phyloP scores from a whole-genome alignment of 2,329 filamentous ascomycete species.

The Pseudogymnoascus sp. region DNA sequence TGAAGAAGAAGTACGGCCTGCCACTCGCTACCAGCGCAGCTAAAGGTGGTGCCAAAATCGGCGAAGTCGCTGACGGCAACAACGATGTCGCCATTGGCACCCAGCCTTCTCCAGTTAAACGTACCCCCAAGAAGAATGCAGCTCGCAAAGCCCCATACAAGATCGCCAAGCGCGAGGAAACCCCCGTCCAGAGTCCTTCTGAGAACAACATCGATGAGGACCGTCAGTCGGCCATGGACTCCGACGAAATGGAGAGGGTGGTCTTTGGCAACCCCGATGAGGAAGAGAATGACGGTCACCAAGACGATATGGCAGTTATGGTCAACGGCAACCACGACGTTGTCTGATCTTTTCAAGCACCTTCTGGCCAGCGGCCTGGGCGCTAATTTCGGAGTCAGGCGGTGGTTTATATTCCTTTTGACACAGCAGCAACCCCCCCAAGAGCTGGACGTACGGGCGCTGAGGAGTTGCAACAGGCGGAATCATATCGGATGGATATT shows the following conservation, averaged over 20 bases:
- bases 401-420: background rate
- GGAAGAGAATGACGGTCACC: background rate
- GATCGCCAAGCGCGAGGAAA: conserved; percentile 11
- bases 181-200: background rate
- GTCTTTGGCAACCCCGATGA: background rate
- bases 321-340: background rate
- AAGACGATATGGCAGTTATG: background rate
- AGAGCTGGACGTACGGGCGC: background rate
- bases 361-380: background rate
- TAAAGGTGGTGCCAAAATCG: background rate
- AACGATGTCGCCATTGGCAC: background rate
- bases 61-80: conserved; percentile 5
- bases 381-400: background rate
- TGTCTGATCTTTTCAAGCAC: background rate
- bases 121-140: conserved; percentile 9
- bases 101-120: background rate
- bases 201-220: background rate
- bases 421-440: background rate
- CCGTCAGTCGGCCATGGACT: background rate
- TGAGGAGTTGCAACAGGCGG: background rate
- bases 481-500: background rate
- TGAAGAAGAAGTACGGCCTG: conserved; percentile 25
- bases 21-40: conserved; percentile 12
- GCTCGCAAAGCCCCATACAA: conserved; percentile 10
- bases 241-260: background rate